Base-by-base conservation (phyloP, 2,329 filamentous ascomycete genomes). In the Colletotrichum phormii region DNA sequence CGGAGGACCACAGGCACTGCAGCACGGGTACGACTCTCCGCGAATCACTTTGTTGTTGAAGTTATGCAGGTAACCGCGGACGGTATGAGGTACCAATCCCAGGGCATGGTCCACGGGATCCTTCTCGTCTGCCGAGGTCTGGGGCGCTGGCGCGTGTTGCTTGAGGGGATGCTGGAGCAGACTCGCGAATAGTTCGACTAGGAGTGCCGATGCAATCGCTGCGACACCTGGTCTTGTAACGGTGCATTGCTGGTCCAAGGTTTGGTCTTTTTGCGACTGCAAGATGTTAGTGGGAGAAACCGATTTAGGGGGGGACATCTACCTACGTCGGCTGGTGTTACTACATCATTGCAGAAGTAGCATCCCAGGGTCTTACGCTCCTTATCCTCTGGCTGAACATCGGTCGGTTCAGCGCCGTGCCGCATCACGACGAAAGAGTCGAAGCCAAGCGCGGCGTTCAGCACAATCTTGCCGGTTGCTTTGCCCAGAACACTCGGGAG, bases 341-440 rank as follows among this genome's bases (percentile, higher is more conserved):
- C 96, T 31, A 99, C 96, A 81, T 99, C 97, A 78, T 97, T 98
- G 84, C 97, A 99, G 83, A 98, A 99, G 81, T 99, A 99, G 83
- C 97, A 99, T 11, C 97, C 97, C 31, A 98, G 87, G 31, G 94
- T 91, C 64, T 90, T 86, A 66, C 90, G 86, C n/a, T 84, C 87
- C 12, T 89, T 86, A 63, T 87, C 84, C 1, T 73, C 65, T 9
- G 69, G n/a, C 53, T 67, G 42, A 3, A 54, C 60, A 8, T 75
- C 24, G 54, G 83, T 81, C 4, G 87, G 86, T 76, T 90, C 89
- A 6, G 94, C 87, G 1, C 97, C 97, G 81, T 99, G 97, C 69
- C 97, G 91, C 97, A 99, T 98, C 46, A 98, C 95, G 2, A 99
- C 95, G 78, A 94, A 99, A 0, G 95, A 97, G 82, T 99, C 97